Evolutionary conservation across 1,139 yeast species (phyloP).

Genomic region (Scheffersomyces stambukii): DNA sequence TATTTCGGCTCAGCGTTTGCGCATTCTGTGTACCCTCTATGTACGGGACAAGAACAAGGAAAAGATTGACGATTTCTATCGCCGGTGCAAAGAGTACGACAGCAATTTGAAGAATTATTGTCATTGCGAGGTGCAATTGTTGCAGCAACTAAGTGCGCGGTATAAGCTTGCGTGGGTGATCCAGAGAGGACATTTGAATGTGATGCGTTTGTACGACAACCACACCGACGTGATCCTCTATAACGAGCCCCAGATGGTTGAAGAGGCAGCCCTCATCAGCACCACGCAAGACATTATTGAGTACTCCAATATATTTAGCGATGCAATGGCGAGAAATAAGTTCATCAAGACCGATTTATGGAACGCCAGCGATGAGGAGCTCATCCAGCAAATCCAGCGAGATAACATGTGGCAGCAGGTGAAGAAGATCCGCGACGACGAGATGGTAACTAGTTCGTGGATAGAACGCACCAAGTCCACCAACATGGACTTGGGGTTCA

Average conservation of each 20-base stretch:
- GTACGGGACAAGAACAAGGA: background rate
- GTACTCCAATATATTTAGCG: conserved; percentile 7
- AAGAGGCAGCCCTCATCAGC: conserved; percentile 2
- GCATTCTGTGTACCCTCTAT: conserved; percentile 6
- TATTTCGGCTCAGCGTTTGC: conserved; percentile 4
- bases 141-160: conserved; percentile 2
- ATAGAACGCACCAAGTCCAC: conserved; percentile 2
- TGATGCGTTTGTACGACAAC: conserved; percentile 3
- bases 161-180: conserved; percentile 6
- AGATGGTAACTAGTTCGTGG: conserved; percentile 7
- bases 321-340: conserved; percentile 3
- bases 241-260: conserved; percentile 2
- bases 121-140: conserved; percentile 1
- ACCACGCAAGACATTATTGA: conserved; percentile 2
- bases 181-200: conserved; percentile 5
- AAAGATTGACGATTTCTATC: background rate
- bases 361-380: conserved; percentile 4
- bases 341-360: conserved; percentile 1
- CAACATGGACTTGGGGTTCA: conserved; percentile 1
- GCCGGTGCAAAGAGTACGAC: conserved; percentile 1
- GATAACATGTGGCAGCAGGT: conserved; percentile 8
- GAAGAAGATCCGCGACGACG: conserved; percentile 4
- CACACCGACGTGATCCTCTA: background rate
- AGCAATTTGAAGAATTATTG: conserved; percentile 1
- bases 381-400: conserved; percentile 7